Evolutionary conservation across 179 eudicot genomes (phyloP), one percentile per base, ranked within the genome.

Genomic region (Heliamphora pulchella): DNA sequence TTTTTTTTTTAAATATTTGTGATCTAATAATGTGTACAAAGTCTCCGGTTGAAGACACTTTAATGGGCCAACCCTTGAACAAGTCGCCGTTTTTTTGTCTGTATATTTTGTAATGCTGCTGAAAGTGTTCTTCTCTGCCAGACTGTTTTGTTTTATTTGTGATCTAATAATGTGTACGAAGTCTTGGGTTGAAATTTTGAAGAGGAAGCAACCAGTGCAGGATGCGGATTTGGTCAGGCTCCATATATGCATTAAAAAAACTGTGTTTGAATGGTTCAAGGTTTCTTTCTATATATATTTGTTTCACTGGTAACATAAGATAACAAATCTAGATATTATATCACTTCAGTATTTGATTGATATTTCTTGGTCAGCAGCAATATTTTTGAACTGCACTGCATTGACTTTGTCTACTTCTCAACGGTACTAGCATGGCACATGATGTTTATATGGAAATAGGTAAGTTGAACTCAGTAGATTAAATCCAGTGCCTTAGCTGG

Each of bases 211-310:
- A 68, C 50, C 57, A 10, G 20, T 18, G 46, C n/a, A 44, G 44
- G 53, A 67, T 4, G 10, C 43, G 13, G 76, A 75, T 75, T 54
- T 20, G 69, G 79, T 81, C 83, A 58, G 31, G 53, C 57, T 43
- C 71, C 69, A 70, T 6, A 9, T 43, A 17, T 41, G 22, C 66
- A 14, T 31, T 7, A 22, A 8, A 39, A 39, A 39, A 75, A 55
- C 66, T 75, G 50, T 8, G 1, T 14, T 41, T 55, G 64, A 31
- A 14, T 74, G 50, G 50, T 57, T 74, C 20, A 31, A 54, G 10
- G 20, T 22, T 74, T 31, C 46, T 11, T 2, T 6, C 22, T 1
- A 39, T 1, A 8, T 3, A 39, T 14, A 13, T 31, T 22, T 7
- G 5, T 14, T 43, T 39, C 41, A 9, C 53, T n/a, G 63, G 44